Conservation (phyloP, 306 rosid genomes). For the Citrullus colocynthis region DNA sequence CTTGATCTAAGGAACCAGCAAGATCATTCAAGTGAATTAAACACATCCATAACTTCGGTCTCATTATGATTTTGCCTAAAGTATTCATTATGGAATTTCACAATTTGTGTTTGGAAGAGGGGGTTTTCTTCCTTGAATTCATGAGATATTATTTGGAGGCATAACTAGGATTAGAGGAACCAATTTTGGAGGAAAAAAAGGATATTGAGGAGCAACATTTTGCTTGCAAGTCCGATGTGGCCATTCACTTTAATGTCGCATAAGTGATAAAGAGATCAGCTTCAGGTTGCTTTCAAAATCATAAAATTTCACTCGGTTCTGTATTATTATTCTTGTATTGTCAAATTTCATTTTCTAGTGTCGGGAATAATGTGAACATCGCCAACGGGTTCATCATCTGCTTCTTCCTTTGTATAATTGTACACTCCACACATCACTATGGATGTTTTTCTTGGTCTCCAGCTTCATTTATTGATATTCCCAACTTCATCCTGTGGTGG, state of each 20-base stretch:
- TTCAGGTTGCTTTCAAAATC: neutral
- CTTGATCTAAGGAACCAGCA: conserved; percentile 22
- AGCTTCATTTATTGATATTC: neutral
- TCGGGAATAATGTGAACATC: neutral
- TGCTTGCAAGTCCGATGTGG: neutral
- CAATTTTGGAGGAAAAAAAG: neutral
- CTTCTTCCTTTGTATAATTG: neutral
- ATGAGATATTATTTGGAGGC: conserved; percentile 2
- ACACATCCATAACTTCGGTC: neutral
- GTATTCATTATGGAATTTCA: neutral
- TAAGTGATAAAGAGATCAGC: neutral
- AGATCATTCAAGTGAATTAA: neutral
- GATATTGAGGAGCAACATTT: conserved; percentile 1
- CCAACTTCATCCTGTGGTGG: neutral
- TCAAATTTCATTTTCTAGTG: neutral
- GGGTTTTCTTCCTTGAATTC: neutral
- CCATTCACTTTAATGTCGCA: neutral
- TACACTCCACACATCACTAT: neutral
- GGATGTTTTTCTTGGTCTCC: neutral
- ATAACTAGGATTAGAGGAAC: neutral
- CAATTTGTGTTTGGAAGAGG: neutral
- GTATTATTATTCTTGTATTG: neutral
- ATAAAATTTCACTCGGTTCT: neutral
- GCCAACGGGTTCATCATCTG: neutral
- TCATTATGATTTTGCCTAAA: neutral